These are phyloP conservation scores for Coemansia sp. DNA, from an alignment of 192 early-diverging fungal genomes.

Conservation along the genomic window DNA sequence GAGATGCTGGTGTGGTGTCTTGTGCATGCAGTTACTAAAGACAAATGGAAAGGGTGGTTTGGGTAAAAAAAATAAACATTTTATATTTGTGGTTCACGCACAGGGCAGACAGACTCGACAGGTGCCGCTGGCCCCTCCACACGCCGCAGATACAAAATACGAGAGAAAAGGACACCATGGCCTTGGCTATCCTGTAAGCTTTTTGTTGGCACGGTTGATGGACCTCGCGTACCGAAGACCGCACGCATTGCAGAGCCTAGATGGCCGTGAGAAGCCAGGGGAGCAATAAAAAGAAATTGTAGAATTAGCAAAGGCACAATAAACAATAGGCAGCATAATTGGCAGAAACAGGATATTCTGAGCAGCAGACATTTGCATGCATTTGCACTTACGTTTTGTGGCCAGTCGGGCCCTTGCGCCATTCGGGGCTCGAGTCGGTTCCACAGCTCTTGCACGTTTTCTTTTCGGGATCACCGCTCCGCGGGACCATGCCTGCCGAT, in stretches of 20 bases:
- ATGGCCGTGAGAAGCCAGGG: neutral
- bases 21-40: too few relatives aligned
- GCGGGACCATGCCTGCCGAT: neutral
- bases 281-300: neutral
- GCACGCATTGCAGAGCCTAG: constrained; percentile 55
- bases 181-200: constrained; percentile 11
- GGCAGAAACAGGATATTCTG: too few relatives aligned
- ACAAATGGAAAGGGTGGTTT: neutral
- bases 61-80: neutral
- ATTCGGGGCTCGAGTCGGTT: constrained; percentile 56
- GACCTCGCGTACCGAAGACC: constrained; percentile 53
- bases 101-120: too few relatives aligned
- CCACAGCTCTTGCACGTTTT: constrained; percentile 53
- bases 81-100: too few relatives aligned
- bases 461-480: constrained; percentile 27
- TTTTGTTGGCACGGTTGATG: constrained; percentile 48
- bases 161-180: neutral
- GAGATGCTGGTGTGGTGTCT: too few relatives aligned
- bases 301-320: neutral
- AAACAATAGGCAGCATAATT: too few relatives aligned
- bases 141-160: neutral
- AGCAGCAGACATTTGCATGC: neutral
- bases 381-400: constrained; percentile 53
- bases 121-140: too few relatives aligned
- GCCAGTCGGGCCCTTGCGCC: constrained; percentile 54